Conservation (phyloP, 345 rosid genomes). For the Melastoma malabathricum region DNA sequence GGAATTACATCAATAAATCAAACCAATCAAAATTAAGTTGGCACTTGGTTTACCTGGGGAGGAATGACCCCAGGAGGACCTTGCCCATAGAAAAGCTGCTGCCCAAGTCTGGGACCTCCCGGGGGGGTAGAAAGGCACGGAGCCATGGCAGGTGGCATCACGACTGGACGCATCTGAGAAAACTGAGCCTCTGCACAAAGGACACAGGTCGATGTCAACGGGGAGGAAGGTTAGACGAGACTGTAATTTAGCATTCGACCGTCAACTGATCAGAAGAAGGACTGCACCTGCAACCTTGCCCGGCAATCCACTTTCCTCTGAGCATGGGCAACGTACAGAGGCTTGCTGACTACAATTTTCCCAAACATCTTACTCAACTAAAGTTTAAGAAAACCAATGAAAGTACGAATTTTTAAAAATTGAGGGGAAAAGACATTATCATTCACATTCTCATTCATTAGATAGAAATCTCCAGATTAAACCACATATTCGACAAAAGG, state of each 20-base stretch:
- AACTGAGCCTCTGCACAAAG: slow-evolving; percentile 58
- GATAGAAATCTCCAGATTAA: not conserved
- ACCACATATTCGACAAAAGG: too few species aligned
- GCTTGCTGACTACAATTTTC: slow-evolving; percentile 82
- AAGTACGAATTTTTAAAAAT: not conserved
- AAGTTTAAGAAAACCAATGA: slow-evolving; percentile 2
- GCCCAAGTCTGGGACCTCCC: slow-evolving; percentile 70
- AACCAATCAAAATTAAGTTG: not conserved
- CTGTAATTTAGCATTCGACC: not conserved
- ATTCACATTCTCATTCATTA: too few species aligned
- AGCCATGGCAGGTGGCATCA: slow-evolving; percentile 61
- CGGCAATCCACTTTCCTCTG: slow-evolving; percentile 90
- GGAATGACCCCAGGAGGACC: slow-evolving; percentile 72
- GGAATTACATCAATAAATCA: not conserved
- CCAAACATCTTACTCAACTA: slow-evolving; percentile 79
- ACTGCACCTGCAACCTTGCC: slow-evolving; percentile 75
- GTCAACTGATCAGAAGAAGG: not conserved
- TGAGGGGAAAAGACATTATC: not conserved
- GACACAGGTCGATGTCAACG: not conserved
- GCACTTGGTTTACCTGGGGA: slow-evolving; percentile 38
- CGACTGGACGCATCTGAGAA: slow-evolving; percentile 70
- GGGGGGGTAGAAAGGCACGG: slow-evolving; percentile 85
- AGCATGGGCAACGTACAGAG: slow-evolving; percentile 88
- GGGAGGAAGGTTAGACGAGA: not conserved
- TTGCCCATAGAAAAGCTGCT: slow-evolving; percentile 79